Evolutionary conservation across 306 rosid genomes (phyloP), one percentile per base, ranked within the genome.

Genomic region (Quercus ilex): DNA sequence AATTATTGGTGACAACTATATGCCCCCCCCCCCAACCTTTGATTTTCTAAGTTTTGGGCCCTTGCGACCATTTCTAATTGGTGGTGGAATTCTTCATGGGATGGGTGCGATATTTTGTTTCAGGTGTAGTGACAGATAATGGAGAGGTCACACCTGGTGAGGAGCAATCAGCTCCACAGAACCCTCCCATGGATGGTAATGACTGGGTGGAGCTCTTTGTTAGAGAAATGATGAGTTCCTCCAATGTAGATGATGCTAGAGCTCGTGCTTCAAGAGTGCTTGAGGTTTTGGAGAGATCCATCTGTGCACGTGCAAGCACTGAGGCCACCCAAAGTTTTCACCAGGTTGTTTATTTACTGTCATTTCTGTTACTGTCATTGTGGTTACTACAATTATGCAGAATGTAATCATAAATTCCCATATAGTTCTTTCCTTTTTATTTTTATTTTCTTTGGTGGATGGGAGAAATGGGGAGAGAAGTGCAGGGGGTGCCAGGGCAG

Each of bases 191-290:
- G 69, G 84, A 86, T 71, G 98, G 98, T 21, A 86, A 85, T 0
- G 97, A 91, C 41, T 93, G 98, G 98, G 97, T 93, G 79, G 97
- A 93, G 55, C 90, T 87, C 58, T 85, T 91, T 75, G 94, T 93
- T 55, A 86, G 85, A 23, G 94, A 93, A 84, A 93, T 93, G 94
- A 87, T 88, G 89, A 86, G 87, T 82, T 89, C 98, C 78, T 84
- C 92, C 17, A 83, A 87, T 82, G 78, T 91, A 84, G 93, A 93
- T 63, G 98, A 93, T 79, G 98, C 98, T 53, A 88, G 85, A 83
- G 72, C 88, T 80, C 92, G 94, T 78, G 92, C 98, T 67, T 91
- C 98, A 43, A 85, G 90, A 77, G 88, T 88, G 75, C 94, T 93
- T 18, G 92, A 86, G 86, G 93, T 81, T 55, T 75, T 93, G 80